These are phyloP conservation scores for Naumovozyma castellii DNA, from an alignment of 805 yeast genomes.

Conservation along the genomic window DNA sequence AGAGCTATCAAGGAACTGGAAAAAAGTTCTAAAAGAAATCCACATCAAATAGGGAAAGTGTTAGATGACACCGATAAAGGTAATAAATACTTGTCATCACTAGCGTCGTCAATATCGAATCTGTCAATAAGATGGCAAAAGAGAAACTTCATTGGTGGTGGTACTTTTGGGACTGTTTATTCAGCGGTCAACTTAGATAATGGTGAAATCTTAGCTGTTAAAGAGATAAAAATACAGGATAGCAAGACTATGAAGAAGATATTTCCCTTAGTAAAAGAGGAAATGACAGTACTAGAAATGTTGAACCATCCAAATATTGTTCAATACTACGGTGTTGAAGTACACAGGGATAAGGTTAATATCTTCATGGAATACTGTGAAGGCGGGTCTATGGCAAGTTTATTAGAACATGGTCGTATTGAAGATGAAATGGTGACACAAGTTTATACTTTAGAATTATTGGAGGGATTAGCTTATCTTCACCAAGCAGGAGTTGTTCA, in stretches of 20 bases:
- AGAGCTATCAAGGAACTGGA: constrained; percentile 59
- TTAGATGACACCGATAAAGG: constrained; percentile 80
- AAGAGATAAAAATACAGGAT: constrained; percentile 87
- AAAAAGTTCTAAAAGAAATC: constrained; percentile 34
- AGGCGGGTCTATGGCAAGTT: constrained; percentile 81
- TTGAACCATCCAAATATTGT: constrained; percentile 93
- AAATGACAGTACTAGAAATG: constrained; percentile 94
- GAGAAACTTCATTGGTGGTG: constrained; percentile 88
- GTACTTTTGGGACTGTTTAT: constrained; percentile 89
- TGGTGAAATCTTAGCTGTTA: constrained; percentile 94
- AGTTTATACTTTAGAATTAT: constrained; percentile 81
- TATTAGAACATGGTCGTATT: constrained; percentile 84
- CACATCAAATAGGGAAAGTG: constrained; percentile 69
- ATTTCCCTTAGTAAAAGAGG: constrained; percentile 85
- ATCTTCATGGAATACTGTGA: constrained; percentile 97
- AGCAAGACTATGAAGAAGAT: constrained; percentile 74
- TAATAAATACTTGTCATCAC: constrained; percentile 73
- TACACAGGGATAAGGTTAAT: constrained; percentile 89
- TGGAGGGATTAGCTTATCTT: constrained; percentile 89
- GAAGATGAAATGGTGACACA: constrained; percentile 92
- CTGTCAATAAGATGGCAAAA: constrained; percentile 96
- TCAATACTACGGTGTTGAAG: constrained; percentile 94
- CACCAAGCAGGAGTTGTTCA: constrained; percentile 94
- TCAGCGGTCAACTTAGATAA: constrained; percentile 89
- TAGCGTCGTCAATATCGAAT: constrained; percentile 83